These are phyloP conservation scores for Hanseniaspora guilliermondii DNA, from an alignment of 805 yeast genomes.

Conservation along the genomic window DNA sequence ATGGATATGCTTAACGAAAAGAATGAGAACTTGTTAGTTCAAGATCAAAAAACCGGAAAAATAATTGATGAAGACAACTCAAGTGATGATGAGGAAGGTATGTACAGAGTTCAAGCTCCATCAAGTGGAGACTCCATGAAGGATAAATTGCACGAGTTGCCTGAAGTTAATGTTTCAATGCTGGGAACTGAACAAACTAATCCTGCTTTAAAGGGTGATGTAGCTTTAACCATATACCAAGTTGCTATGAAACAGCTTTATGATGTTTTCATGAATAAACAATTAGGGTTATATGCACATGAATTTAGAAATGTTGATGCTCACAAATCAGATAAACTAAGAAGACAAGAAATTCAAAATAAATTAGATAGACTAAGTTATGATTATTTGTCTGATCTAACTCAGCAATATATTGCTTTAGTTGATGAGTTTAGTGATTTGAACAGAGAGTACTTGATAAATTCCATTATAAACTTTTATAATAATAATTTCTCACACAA, in stretches of 20 bases:
- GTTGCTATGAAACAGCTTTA: constrained; percentile 42
- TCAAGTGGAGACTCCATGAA: constrained; percentile 44
- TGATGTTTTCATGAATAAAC: constrained; percentile 23
- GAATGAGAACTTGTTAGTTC: constrained; percentile 19
- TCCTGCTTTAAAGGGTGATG: constrained; percentile 65
- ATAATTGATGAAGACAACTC: constrained; percentile 21
- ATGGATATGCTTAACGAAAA: constrained; percentile 32
- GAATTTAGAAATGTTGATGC: constrained; percentile 27
- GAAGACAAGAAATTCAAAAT: constrained; percentile 13
- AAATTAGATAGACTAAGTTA: constrained; percentile 20
- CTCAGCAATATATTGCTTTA: constrained; percentile 39
- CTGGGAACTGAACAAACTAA: constrained; percentile 76
- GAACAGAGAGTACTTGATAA: constrained; percentile 53
- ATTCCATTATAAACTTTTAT: constrained; percentile 46
- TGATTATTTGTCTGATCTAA: constrained; percentile 30
- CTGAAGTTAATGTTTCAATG: constrained; percentile 77
- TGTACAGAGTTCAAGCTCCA: constrained; percentile 32
- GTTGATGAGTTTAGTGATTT: constrained; percentile 59
- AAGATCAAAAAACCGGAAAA: constrained; percentile 19
- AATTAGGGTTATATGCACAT: constrained; percentile 25
- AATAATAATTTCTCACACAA: constrained; percentile 25
- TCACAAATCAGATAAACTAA: constrained; percentile 23
- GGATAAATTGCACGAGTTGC: constrained; percentile 56
- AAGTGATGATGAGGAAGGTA: constrained; percentile 28
- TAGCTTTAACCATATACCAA: constrained; percentile 60